Base-by-base conservation (phyloP, 345 rosid genomes). In the Populus nigra region DNA sequence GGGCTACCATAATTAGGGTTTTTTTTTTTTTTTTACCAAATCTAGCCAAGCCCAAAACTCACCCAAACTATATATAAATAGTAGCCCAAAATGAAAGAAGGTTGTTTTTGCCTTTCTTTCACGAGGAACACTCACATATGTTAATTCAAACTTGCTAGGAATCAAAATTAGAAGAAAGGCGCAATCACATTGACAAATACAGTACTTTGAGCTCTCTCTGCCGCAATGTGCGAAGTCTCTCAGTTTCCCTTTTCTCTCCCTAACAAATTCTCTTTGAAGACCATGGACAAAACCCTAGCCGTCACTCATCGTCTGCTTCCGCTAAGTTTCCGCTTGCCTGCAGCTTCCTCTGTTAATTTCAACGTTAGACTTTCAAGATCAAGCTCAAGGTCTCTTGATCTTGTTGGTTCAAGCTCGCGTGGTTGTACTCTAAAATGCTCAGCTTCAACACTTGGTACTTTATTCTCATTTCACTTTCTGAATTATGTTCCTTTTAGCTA, bases 371-470 rank as follows among this genome's bases (percentile, higher is more conserved):
- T 76, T 36, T 69, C 83, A 65, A 67, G 39, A 45, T 78, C 87
- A 68, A 67, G 39, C 68, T 78, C 87, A 5, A 81, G 72, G 31
- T 73, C 75, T 49, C 69, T 78, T 4, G 4, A 71, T 65, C 47
- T 85, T 39, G 62, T 50, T 36, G 35, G 72, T 65, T 33, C 71
- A 7, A 72, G n/a, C 84, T 73, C 85, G 29, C 84, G 84, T 68
- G 62, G 82, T 76, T 78, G 62, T 73, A 23, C 78, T 3, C 83
- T 86, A 76, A 72, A 71, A 80, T 87, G 89, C 87, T 72, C 80
- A 9, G 88, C 93, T 77, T 75, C 86, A n/a, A 67, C 86, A 7
- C 68, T 78, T 65, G 92, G 96, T 92, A 84, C 18, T 72, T 33
- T 16, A 12, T 33, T 8, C 22, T 6, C 13, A 5, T 67, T 50